Evolutionary conservation across 495 filamentous ascomycete genomes (phyloP).

Genomic region (Penicillium turbatum): DNA sequence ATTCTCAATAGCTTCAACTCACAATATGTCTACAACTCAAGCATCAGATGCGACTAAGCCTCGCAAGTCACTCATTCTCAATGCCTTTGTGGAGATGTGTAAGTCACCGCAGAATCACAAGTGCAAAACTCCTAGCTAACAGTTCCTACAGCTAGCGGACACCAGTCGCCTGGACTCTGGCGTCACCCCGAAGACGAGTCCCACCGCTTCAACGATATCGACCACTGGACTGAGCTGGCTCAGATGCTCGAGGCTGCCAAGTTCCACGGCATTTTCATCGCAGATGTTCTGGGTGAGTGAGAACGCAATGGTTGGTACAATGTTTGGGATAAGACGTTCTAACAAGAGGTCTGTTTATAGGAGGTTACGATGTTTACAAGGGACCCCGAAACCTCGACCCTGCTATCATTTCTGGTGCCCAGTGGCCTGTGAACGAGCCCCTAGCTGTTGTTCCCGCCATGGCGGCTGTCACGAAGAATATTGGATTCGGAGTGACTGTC

Average conservation of each 20-base stretch:
- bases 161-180: slow-evolving; percentile 53
- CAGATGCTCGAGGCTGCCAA: slow-evolving; percentile 46
- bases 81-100: slow-evolving; percentile 58
- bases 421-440: slow-evolving; percentile 62
- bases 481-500: slow-evolving; percentile 69
- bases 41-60: slow-evolving; percentile 10
- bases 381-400: slow-evolving; percentile 54
- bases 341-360: slow-evolving; percentile 10
- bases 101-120: slow-evolving; percentile 6
- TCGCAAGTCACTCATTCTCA: slow-evolving; percentile 52
- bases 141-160: slow-evolving; percentile 39
- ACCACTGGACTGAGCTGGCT: slow-evolving; percentile 49
- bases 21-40: neutral
- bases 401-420: slow-evolving; percentile 55
- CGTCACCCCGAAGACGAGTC: slow-evolving; percentile 51
- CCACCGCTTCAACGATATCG: slow-evolving; percentile 49
- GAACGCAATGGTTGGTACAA: too few species aligned
- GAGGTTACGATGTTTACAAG: slow-evolving; percentile 64
- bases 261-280: slow-evolving; percentile 56
- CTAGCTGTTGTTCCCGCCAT: slow-evolving; percentile 43
- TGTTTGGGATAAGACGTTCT: neutral
- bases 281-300: slow-evolving; percentile 44
- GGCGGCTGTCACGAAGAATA: slow-evolving; percentile 53
- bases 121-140: neutral
- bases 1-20: neutral